Evolutionary conservation across 1,284 basidiomycete genomes (phyloP).

Genomic region (Athelia sp.): DNA sequence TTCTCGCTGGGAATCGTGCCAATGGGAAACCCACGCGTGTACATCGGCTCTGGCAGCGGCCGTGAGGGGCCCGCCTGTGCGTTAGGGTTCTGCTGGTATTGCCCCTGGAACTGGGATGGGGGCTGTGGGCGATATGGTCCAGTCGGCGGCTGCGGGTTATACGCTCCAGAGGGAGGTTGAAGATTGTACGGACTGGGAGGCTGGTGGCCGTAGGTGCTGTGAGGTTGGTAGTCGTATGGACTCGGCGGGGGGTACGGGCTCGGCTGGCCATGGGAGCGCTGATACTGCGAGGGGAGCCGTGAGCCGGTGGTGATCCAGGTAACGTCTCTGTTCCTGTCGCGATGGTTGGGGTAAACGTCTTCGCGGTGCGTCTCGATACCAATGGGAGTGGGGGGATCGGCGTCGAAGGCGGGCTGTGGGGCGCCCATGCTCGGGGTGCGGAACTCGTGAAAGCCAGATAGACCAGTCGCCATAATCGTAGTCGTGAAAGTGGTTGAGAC

Average conservation of each 20-base stretch:
- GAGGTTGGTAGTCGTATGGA: too few species aligned
- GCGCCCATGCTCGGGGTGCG: background rate
- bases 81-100: background rate
- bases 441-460: background rate
- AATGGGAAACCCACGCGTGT: background rate
- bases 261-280: too few species aligned
- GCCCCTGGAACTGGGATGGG: background rate
- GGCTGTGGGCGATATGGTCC: background rate
- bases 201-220: too few species aligned
- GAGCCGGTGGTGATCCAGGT: background rate
- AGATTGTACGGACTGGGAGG: too few species aligned
- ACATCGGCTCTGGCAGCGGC: background rate
- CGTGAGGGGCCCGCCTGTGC: background rate
- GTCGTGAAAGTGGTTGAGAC: too few species aligned
- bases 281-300: background rate
- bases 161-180: too few species aligned
- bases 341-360: background rate
- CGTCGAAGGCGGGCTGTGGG: background rate
- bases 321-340: constrained; percentile 1
- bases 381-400: background rate
- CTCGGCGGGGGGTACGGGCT: too few species aligned
- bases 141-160: too few species aligned
- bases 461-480: too few species aligned
- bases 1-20: background rate
- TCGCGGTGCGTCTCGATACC: background rate